Percentiles rank a stretch among this genome's conserved stretches.
Evolutionary conservation across 73 alveolate species (phyloP).

Genomic region (Tetrahymena malaccensis): DNA sequence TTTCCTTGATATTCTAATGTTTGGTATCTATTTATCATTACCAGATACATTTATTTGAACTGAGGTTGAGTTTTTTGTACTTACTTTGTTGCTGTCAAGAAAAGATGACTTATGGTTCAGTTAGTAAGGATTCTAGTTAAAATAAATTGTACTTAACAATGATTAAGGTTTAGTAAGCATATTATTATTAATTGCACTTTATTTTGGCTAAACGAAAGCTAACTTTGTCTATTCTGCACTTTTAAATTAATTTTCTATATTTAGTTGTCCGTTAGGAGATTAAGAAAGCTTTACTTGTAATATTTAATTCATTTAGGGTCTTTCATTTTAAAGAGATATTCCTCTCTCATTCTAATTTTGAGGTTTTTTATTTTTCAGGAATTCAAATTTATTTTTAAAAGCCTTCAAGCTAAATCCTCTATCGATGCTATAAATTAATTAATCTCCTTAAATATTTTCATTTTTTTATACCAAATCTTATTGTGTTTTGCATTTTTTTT

Average conservation of each 20-base stretch:
- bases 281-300: background rate
- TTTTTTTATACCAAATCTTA: background rate
- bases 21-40: background rate
- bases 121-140: background rate
- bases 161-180: background rate
- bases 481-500: background rate
- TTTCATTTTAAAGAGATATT: background rate
- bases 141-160: background rate
- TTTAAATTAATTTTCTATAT: background rate
- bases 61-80: background rate
- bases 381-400: background rate
- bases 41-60: background rate
- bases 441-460: background rate
- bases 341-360: background rate
- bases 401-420: background rate
- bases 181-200: background rate
- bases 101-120: background rate
- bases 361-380: background rate
- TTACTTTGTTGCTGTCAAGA: background rate
- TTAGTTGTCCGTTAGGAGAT: background rate
- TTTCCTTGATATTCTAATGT: background rate
- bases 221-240: background rate
- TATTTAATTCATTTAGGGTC: background rate
- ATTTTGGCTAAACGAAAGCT: background rate
- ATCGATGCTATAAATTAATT: background rate